Percentiles rank a stretch among this genome's conserved stretches.
Evolutionary conservation across 768 basidiomycete genomes (phyloP).

Genomic region (Termitomyces sp.): DNA sequence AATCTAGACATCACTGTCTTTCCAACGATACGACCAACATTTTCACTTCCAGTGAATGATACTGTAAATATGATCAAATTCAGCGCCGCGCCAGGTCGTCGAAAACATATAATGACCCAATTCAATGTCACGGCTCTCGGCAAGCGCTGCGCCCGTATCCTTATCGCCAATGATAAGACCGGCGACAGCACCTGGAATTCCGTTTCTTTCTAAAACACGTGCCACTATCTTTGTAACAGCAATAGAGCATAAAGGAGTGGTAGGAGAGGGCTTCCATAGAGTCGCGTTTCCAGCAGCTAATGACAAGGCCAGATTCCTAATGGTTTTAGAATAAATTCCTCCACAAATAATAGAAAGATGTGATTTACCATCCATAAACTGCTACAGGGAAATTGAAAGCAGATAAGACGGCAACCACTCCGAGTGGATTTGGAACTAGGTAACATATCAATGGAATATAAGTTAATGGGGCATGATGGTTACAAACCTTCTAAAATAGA

Average conservation of each 20-base stretch:
- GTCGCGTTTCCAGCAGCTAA: conserved; percentile 91
- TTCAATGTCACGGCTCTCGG: conserved; percentile 70
- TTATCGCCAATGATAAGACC: conserved; percentile 81
- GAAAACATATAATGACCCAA: conserved; percentile 49
- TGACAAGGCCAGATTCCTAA: conserved; percentile 87
- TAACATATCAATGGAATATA: conserved; percentile 16
- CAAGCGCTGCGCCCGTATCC: conserved; percentile 75
- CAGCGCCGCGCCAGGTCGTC: conserved; percentile 5
- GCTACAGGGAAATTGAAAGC: conserved; percentile 98
- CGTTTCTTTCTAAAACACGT: conserved; percentile 75
- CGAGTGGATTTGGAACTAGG: conserved; percentile 86
- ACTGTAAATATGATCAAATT: conserved; percentile 44
- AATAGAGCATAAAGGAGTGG: conserved; percentile 86
- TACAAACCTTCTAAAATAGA: conserved; percentile 79
- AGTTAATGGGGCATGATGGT: conserved; percentile 8
- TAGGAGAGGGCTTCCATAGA: conserved; percentile 93
- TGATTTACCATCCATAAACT: conserved; percentile 78
- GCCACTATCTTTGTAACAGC: conserved; percentile 87
- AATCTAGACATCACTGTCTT: conserved; percentile 82
- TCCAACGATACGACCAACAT: conserved; percentile 85
- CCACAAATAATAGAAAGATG: conserved; percentile 4
- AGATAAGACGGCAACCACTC: conserved; percentile 68
- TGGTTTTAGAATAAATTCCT: background rate
- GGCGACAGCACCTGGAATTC: conserved; percentile 80
- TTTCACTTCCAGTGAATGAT: conserved; percentile 94